These are phyloP conservation scores for Corchorus capsularis DNA, from an alignment of 345 rosid genomes.

Conservation along the genomic window DNA sequence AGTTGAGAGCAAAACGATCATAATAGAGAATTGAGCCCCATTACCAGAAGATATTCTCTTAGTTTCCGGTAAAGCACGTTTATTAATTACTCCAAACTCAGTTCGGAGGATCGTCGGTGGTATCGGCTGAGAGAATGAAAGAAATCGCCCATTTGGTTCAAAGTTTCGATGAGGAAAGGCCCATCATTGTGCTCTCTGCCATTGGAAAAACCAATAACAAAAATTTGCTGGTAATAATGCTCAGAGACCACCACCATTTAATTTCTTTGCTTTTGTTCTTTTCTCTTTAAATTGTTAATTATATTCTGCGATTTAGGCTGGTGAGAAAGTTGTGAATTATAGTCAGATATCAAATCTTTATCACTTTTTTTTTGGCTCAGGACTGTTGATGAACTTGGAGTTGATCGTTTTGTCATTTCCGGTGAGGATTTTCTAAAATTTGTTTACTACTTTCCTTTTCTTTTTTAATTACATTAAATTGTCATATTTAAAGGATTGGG, in stretches of 20 bases:
- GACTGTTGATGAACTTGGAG: conserved; percentile 55
- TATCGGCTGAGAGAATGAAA: conserved; percentile 76
- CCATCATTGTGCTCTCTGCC: conserved; percentile 84
- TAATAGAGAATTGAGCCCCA: background rate
- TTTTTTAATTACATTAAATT: background rate
- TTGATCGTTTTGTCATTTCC: conserved; percentile 43
- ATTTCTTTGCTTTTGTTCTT: background rate
- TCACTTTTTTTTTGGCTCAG: conserved; percentile 31
- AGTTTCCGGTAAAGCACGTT: too few species aligned
- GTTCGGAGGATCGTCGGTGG: conserved; percentile 90
- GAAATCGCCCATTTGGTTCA: conserved; percentile 81
- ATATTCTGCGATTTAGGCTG: conserved; percentile 50
- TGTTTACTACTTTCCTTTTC: conserved; percentile 5
- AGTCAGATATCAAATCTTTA: background rate
- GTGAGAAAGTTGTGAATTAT: conserved; percentile 68
- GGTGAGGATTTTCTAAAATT: conserved; percentile 44
- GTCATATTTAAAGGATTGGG: background rate
- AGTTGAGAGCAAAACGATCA: background rate
- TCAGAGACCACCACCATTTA: background rate
- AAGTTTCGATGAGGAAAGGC: conserved; percentile 78
- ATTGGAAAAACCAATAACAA: conserved; percentile 93
- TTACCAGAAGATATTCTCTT: too few species aligned
- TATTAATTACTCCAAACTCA: conserved; percentile 21
- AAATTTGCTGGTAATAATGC: conserved; percentile 56
- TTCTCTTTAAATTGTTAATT: conserved; percentile 9